Percentiles rank a stretch among this genome's conserved stretches.
Conservation (phyloP, 768 basidiomycete species). For the Termitomyces sp. region DNA sequence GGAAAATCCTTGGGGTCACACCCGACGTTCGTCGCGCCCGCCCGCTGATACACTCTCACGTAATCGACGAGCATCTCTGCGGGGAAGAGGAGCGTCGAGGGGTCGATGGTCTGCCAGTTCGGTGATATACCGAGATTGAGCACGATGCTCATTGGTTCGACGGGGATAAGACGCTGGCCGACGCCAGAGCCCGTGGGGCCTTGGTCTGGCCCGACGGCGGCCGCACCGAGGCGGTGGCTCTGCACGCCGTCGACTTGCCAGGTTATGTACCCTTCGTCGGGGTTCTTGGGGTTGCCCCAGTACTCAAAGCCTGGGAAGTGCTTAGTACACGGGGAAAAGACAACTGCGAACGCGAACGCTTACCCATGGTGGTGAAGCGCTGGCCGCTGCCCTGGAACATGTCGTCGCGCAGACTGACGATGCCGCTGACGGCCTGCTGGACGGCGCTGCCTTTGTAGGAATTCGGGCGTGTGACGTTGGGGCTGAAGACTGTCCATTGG, state of each 20-base stretch:
- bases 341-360: no score
- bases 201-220: conserved; percentile 41
- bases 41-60: conserved; percentile 74
- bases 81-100: conserved; percentile 59
- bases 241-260: conserved; percentile 64
- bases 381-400: conserved; percentile 14
- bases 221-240: conserved; percentile 46
- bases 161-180: conserved; percentile 52
- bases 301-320: conserved; percentile 64
- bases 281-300: conserved; percentile 53
- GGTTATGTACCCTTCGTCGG: conserved; percentile 57
- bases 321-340: not conserved
- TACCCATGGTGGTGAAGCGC: conserved; percentile 9
- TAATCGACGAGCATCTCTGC: conserved; percentile 72
- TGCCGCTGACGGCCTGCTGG: not conserved
- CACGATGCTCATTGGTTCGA: conserved; percentile 57
- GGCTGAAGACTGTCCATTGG: not conserved
- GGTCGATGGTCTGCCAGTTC: conserved; percentile 62
- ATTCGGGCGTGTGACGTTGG: not conserved
- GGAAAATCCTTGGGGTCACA: no score
- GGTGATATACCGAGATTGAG: conserved; percentile 61
- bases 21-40: conserved; percentile 47
- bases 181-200: conserved; percentile 39
- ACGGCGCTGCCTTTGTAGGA: not conserved
- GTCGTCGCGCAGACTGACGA: not conserved